Conservation (phyloP, 2,329 filamentous ascomycete species). For the Cordyceps fumosorosea region DNA sequence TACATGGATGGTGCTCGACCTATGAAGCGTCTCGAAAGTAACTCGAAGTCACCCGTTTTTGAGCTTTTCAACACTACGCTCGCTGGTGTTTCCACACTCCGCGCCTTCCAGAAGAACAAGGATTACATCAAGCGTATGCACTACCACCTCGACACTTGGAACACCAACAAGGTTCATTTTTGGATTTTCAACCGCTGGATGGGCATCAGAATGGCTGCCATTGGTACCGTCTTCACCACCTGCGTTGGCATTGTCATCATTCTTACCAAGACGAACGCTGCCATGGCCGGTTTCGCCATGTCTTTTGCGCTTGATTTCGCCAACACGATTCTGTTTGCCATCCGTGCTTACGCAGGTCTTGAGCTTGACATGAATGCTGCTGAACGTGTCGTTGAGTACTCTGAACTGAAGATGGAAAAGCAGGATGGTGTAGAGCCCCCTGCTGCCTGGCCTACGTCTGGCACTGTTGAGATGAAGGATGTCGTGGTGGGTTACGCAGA, state of each 20-base stretch:
- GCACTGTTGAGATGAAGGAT: slow-evolving; percentile 64
- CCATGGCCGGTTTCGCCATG: slow-evolving; percentile 68
- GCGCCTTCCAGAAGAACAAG: slow-evolving; percentile 63
- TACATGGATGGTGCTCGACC: slow-evolving; percentile 69
- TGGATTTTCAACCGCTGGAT: slow-evolving; percentile 75
- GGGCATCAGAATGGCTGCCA: slow-evolving; percentile 61
- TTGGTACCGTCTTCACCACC: slow-evolving; percentile 63
- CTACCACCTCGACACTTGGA: slow-evolving; percentile 60
- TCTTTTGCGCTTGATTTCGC: slow-evolving; percentile 68
- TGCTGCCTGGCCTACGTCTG: slow-evolving; percentile 69
- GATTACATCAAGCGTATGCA: slow-evolving; percentile 67
- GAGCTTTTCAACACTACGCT: slow-evolving; percentile 72
- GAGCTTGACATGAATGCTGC: slow-evolving; percentile 76
- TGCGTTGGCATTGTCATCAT: slow-evolving; percentile 61
- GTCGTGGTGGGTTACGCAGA: slow-evolving; percentile 66
- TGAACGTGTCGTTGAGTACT: slow-evolving; percentile 71
- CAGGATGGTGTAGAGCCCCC: slow-evolving; percentile 55
- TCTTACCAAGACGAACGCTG: slow-evolving; percentile 53
- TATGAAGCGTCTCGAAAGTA: slow-evolving; percentile 71
- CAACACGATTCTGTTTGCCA: slow-evolving; percentile 54
- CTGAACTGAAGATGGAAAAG: slow-evolving; percentile 59
- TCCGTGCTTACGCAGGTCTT: slow-evolving; percentile 61
- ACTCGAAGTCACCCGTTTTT: slow-evolving; percentile 70
- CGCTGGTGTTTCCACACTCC: slow-evolving; percentile 66
- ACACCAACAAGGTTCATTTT: slow-evolving; percentile 58